Evolutionary conservation across 495 filamentous ascomycete species (phyloP), one percentile per base, ranked within the genome.

Genomic region (Neurospora sp.): DNA sequence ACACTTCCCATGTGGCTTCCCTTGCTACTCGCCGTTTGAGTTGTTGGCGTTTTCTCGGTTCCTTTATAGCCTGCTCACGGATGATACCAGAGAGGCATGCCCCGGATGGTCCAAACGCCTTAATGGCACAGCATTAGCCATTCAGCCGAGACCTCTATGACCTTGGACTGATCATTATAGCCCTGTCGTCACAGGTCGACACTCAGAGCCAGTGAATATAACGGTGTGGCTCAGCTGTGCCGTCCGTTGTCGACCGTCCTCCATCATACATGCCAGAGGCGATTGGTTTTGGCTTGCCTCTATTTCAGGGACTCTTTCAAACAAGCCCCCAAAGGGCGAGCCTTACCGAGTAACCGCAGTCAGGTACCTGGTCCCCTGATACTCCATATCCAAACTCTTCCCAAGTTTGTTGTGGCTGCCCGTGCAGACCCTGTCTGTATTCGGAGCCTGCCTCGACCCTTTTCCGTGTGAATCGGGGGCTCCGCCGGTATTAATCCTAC

Each of bases 91-190:
- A 81, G 80, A 73, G 77, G 78, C 76, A 74, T 69, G 71, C 78
- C 76, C 77, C 78, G 78, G 81, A 82, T 84, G 81, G 81, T 83
- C 80, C 83, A 81, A 79, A 81, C 78, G 75, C 80, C 78, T 77
- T 80, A 82, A 78, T 83, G 77, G 79, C 79, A 85, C 84, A 81
- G 83, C 84, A 86, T 86, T 85, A 86, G 79, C 84, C 84, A 86
- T 86, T 85, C 84, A 86, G 84, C 84, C 84, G 84, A 85, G 79
- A 83, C 80, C 82, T 77, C 74, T 81, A 81, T 81, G 79, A 76
- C 74, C 79, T 77, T 78, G 81, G 78, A 79, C 14, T 78, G 76
- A 77, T 78, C 81, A 76, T 76, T 83, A 81, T 83, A 83, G 81
- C 77, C 79, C 80, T 80, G 78, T 78, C 77, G 74, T 66, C 79